These are phyloP conservation scores for Physaria fendleri DNA, from an alignment of 345 rosid genomes.

Conservation along the genomic window DNA sequence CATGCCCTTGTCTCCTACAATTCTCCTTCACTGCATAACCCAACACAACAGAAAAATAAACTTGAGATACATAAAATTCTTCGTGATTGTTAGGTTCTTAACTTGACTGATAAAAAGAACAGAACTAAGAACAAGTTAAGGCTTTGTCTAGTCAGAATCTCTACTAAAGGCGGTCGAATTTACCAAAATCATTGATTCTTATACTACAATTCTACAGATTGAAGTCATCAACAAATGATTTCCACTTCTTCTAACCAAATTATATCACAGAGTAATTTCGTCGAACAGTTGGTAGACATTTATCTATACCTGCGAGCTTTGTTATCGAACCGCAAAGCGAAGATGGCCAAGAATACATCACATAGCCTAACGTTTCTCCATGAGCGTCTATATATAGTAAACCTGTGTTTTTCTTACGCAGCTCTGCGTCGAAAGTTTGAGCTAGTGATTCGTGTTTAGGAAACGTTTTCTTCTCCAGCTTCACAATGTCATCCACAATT, in stretches of 20 bases:
- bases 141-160: background rate
- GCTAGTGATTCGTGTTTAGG: conserved; percentile 85
- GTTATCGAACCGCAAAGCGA: conserved; percentile 67
- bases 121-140: background rate
- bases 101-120: background rate
- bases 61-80: background rate
- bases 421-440: conserved; percentile 55
- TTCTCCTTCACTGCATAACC: conserved; percentile 58
- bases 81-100: background rate
- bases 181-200: background rate
- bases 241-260: background rate
- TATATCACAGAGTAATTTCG: conserved; percentile 27
- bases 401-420: conserved; percentile 61
- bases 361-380: conserved; percentile 57
- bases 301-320: conserved; percentile 66
- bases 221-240: too few relatives aligned
- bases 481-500: conserved; percentile 57
- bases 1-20: conserved; percentile 56
- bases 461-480: conserved; percentile 60
- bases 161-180: background rate
- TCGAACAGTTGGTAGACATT: conserved; percentile 38
- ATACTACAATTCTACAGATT: background rate
- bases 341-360: conserved; percentile 70
- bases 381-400: conserved; percentile 41
- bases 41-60: background rate